Percentiles rank a stretch among this genome's conserved stretches.
phyloP scores from a whole-genome alignment of 192 early-diverging fungal species.

The Coemansia sp. region DNA sequence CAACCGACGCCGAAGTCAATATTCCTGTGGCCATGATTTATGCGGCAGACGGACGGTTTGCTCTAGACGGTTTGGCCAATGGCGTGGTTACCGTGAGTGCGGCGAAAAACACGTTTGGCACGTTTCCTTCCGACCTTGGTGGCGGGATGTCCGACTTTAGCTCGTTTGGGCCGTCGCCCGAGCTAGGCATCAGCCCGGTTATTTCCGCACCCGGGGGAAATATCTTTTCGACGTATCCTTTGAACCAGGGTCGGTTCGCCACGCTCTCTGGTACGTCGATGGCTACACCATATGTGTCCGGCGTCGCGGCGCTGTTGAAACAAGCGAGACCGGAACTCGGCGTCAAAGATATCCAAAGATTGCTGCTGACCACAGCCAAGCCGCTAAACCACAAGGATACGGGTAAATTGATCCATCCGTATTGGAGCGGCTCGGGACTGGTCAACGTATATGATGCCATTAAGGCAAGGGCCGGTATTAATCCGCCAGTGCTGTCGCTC shows the following conservation, averaged over 20 bases:
- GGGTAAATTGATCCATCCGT: slow-evolving; percentile 38
- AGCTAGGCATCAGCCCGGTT: slow-evolving; percentile 63
- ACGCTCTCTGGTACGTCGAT: slow-evolving; percentile 78
- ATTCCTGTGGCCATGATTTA: slow-evolving; percentile 52
- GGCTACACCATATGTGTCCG: slow-evolving; percentile 76
- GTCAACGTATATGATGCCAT: slow-evolving; percentile 70
- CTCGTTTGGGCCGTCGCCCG: slow-evolving; percentile 67
- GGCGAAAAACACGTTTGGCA: slow-evolving; percentile 27
- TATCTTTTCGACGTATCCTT: slow-evolving; percentile 66
- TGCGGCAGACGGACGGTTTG: slow-evolving; percentile 37
- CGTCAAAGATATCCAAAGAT: slow-evolving; percentile 23
- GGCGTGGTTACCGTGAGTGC: slow-evolving; percentile 17
- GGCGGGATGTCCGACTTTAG: slow-evolving; percentile 63
- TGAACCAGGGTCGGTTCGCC: slow-evolving; percentile 42
- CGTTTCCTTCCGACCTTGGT: slow-evolving; percentile 31
- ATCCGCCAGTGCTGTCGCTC: slow-evolving; percentile 62
- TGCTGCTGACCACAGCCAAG: slow-evolving; percentile 60
- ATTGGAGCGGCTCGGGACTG: slow-evolving; percentile 70
- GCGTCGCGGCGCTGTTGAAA: slow-evolving; percentile 66
- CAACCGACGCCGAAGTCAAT: slow-evolving; percentile 9
- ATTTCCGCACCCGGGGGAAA: slow-evolving; percentile 68
- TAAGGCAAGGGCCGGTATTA: slow-evolving; percentile 51
- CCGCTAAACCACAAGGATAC: slow-evolving; percentile 43
- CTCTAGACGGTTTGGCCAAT: slow-evolving; percentile 17
- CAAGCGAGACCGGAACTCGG: slow-evolving; percentile 49